Conservation (phyloP, 2,329 filamentous ascomycete genomes). For the Phaeosphaeriaceae sp. region DNA sequence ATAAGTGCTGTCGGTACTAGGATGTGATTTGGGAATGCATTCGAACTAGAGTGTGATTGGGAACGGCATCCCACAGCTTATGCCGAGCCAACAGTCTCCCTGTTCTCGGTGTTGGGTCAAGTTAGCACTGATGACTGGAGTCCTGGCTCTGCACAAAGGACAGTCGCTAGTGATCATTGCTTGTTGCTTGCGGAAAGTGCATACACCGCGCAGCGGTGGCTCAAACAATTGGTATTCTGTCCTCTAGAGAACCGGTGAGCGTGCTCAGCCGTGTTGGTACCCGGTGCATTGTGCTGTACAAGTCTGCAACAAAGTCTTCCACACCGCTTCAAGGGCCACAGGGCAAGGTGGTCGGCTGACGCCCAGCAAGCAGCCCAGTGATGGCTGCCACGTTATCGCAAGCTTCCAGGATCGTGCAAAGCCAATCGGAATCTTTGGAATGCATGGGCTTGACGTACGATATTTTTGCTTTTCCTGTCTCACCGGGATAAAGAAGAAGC, state of each 20-base stretch:
- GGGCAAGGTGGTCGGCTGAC: slow-evolving; percentile 1
- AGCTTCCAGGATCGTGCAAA: not conserved
- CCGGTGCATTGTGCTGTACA: not conserved
- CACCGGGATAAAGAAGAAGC: slow-evolving; percentile 1
- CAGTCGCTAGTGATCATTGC: not conserved
- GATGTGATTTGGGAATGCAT: not conserved
- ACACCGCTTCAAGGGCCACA: not conserved
- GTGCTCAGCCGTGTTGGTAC: not conserved
- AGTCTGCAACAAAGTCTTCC: not conserved
- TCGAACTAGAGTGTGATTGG: not conserved
- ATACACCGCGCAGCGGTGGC: not conserved
- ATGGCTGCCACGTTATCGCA: slow-evolving; percentile 14
- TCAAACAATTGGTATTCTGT: not conserved
- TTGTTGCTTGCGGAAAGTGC: not conserved
- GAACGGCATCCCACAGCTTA: not conserved
- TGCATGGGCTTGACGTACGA: not conserved
- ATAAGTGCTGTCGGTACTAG: slow-evolving; percentile 1
- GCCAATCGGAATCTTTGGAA: slow-evolving; percentile 11
- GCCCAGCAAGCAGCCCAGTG: slow-evolving; percentile 6
- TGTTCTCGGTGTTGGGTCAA: not conserved
- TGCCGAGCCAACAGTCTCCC: not conserved
- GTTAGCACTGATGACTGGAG: too few relatives aligned
- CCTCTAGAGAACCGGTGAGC: not conserved
- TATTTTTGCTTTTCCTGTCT: slow-evolving; percentile 10
- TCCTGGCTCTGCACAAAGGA: not conserved